Evolutionary conservation across 2,329 filamentous ascomycete genomes (phyloP), one percentile per base, ranked within the genome.

Genomic region (Pyrenophora teres): DNA sequence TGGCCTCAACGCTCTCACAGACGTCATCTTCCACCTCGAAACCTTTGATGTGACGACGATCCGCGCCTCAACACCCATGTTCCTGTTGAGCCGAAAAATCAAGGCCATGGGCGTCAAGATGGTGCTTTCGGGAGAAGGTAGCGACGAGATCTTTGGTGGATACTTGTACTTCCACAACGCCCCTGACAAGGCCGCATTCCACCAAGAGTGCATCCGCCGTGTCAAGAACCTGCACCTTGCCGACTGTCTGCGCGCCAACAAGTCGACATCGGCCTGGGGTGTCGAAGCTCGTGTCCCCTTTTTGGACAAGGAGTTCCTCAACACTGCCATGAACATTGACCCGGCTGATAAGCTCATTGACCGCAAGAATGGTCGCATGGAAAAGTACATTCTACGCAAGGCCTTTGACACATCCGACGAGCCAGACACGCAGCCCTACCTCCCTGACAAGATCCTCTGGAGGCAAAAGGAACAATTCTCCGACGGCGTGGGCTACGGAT

Each of bases 41-140:
- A 91, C 91, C 12, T 99, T 94, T 78, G 94, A 99, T 74, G 94
- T 99, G 21, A 99, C 94, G 46, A 99, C 94, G 3, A 97, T 99
- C 73, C 92, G 94, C 72, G 94, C 94, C 48, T 97, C 93, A 9
- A 99, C 94, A 9, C 94, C 94, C 62, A 99, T 99, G 94, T 99
- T 97, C 80, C 81, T 99, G 59, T 84, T 99, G 40, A 94, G 91
- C 56, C 87, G 95, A 74, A 99, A 99, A 83, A 99, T 99, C 82
- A 99, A 99, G 83, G 94, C 92, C 31, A 93, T 97, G 87, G 94
- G 94, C 59, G 90, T 99, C 72, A 99, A 99, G 85, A 99, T 99
- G 94, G 94, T 99, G 50, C 83, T 99, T 57, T 95, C 89, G 69
- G 94, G 94, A 56, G 94, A 99, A 78, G 94, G 94, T 42, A 94